Evolutionary conservation across 495 filamentous ascomycete species (phyloP).

Genomic region (Neurospora africana): DNA sequence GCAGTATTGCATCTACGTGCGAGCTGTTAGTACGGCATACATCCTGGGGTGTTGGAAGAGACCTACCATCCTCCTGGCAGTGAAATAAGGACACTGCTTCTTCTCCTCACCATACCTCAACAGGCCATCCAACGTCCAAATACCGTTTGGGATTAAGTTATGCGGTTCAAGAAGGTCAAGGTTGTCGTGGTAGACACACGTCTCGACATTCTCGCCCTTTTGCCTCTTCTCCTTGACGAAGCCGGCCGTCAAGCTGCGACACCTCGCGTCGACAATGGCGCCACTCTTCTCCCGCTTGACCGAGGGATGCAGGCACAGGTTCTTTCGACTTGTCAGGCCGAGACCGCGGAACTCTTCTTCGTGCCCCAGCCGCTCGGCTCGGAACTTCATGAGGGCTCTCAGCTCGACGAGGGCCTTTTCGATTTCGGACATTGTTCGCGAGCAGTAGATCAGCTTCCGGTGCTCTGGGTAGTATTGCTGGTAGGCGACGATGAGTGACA

Average conservation of each 20-base stretch:
- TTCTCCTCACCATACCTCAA: conserved; percentile 83
- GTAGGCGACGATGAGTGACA: conserved; percentile 93
- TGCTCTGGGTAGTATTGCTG: conserved; percentile 85
- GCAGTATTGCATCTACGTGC: conserved; percentile 79
- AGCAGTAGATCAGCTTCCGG: conserved; percentile 96
- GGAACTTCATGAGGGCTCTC: conserved; percentile 88
- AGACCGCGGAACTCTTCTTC: conserved; percentile 89
- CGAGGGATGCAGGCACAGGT: conserved; percentile 89
- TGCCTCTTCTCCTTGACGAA: conserved; percentile 97
- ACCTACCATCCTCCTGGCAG: conserved; percentile 79
- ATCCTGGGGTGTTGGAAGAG: conserved; percentile 4
- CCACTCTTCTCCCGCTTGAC: conserved; percentile 95
- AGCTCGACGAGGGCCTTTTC: conserved; percentile 94
- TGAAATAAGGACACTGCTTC: conserved; percentile 97
- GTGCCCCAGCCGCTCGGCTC: conserved; percentile 70
- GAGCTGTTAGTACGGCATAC: background rate
- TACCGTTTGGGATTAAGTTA: conserved; percentile 82
- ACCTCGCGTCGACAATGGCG: conserved; percentile 83
- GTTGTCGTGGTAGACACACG: conserved; percentile 96
- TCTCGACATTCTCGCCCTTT: conserved; percentile 82
- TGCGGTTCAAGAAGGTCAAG: conserved; percentile 90
- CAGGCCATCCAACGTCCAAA: conserved; percentile 91
- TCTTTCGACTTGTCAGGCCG: conserved; percentile 92
- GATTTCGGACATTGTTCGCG: conserved; percentile 85
- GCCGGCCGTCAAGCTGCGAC: conserved; percentile 87